Evolutionary conservation across 2,329 filamentous ascomycete genomes (phyloP).

Genomic region (Fusarium poae): DNA sequence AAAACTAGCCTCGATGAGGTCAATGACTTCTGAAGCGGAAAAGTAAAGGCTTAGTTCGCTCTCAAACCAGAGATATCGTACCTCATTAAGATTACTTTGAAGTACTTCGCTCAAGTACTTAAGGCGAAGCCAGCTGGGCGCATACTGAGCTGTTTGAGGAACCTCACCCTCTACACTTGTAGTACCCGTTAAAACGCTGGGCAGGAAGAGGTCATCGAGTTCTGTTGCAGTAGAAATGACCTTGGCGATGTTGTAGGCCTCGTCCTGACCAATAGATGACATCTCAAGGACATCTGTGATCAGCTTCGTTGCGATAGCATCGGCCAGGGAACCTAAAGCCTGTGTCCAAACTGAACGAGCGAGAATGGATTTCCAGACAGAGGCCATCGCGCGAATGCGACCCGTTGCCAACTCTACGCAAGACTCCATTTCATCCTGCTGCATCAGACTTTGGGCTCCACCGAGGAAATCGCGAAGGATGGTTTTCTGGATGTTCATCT

Average conservation of each 20-base stretch:
- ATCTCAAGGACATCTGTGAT: constrained; percentile 73
- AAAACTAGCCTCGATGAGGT: constrained; percentile 73
- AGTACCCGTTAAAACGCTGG: constrained; percentile 54
- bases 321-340: constrained; percentile 70
- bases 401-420: constrained; percentile 66
- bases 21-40: constrained; percentile 70
- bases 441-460: constrained; percentile 70
- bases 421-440: constrained; percentile 66
- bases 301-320: constrained; percentile 70
- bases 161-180: constrained; percentile 56
- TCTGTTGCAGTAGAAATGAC: constrained; percentile 69
- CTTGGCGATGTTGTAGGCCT: constrained; percentile 71
- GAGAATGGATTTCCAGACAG: constrained; percentile 69
- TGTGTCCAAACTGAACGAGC: constrained; percentile 73
- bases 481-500: constrained; percentile 71
- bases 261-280: constrained; percentile 71
- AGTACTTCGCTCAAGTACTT: constrained; percentile 74
- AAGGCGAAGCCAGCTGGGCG: constrained; percentile 71
- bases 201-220: constrained; percentile 71
- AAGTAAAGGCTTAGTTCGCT: constrained; percentile 76
- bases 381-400: constrained; percentile 66
- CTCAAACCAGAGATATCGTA: constrained; percentile 73
- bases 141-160: constrained; percentile 71
- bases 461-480: constrained; percentile 72
- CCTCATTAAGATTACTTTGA: constrained; percentile 74